Percentiles rank a stretch among this genome's conserved stretches.
Conservation (phyloP, 768 basidiomycete genomes). For the Kwoniella mangroviensis region DNA sequence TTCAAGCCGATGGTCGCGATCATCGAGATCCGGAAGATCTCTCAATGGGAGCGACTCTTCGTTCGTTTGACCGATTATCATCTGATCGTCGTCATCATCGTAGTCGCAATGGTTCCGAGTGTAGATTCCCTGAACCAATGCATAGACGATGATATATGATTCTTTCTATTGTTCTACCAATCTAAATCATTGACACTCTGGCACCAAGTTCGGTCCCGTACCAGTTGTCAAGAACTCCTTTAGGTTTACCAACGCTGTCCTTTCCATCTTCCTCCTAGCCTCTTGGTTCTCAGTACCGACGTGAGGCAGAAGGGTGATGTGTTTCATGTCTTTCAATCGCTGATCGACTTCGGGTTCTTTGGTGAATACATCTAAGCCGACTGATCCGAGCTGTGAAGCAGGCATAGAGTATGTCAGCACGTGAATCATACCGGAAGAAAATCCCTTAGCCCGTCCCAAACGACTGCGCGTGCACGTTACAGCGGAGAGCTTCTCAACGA, state of each 20-base stretch:
- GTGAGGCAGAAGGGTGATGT: slow-evolving; percentile 83
- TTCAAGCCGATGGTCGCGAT: no score
- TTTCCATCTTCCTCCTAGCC: slow-evolving; percentile 32
- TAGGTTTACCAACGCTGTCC: slow-evolving; percentile 64
- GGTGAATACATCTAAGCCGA: slow-evolving; percentile 82
- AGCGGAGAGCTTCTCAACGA: no score
- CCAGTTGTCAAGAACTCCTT: slow-evolving; percentile 71
- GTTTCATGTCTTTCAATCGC: slow-evolving; percentile 74
- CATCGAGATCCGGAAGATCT: no score
- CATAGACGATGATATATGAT: neutral
- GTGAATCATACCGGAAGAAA: no score
- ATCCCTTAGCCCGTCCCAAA: no score
- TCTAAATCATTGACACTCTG: slow-evolving; percentile 59
- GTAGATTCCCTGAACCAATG: neutral
- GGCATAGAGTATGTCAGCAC: slow-evolving; percentile 4
- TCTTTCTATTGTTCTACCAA: neutral
- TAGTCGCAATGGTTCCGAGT: no score
- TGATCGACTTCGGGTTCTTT: slow-evolving; percentile 83
- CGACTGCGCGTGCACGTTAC: no score
- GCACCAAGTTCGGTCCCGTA: slow-evolving; percentile 69
- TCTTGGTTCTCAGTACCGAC: slow-evolving; percentile 70
- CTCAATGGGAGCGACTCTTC: no score
- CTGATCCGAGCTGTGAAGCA: slow-evolving; percentile 78
- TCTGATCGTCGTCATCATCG: no score
- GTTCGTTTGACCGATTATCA: no score